A percentile compares a stretch with the other conserved stretches of the same genome.
Evolutionary conservation across 1,139 yeast species (phyloP).

Genomic region (Diutina mesorugosa): DNA sequence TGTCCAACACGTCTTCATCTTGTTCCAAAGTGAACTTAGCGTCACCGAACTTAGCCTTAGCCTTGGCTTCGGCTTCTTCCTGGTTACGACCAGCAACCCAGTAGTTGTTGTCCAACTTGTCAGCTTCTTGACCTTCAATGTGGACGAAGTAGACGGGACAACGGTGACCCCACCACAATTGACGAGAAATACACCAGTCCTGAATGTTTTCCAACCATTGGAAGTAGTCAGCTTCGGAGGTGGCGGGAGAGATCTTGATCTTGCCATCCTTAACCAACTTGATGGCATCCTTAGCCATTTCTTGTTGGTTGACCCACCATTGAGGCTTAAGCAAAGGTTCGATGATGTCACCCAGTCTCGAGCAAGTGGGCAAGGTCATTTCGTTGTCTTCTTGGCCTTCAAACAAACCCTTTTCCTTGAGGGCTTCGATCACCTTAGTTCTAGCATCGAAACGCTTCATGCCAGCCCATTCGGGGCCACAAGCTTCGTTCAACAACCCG

Average conservation of each 20-base stretch:
- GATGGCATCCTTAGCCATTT: slow-evolving; percentile 83
- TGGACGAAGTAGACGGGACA: slow-evolving; percentile 89
- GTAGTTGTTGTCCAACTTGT: slow-evolving; percentile 49
- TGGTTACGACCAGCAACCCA: slow-evolving; percentile 86
- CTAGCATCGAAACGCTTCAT: slow-evolving; percentile 93
- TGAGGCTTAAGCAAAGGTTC: slow-evolving; percentile 97
- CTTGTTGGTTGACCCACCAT: slow-evolving; percentile 96
- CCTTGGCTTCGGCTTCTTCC: slow-evolving; percentile 80
- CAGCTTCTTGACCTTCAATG: slow-evolving; percentile 59
- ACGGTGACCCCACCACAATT: slow-evolving; percentile 99
- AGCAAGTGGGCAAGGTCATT: slow-evolving; percentile 88
- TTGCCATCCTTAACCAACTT: slow-evolving; percentile 76
- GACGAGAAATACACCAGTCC: slow-evolving; percentile 99
- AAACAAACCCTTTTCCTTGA: slow-evolving; percentile 62
- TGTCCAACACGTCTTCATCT: slow-evolving; percentile 96
- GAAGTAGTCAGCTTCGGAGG: slow-evolving; percentile 87
- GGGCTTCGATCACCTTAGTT: slow-evolving; percentile 64
- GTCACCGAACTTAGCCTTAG: slow-evolving; percentile 58
- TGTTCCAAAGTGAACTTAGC: slow-evolving; percentile 68
- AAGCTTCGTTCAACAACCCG: slow-evolving; percentile 79
- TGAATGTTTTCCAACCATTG: slow-evolving; percentile 94
- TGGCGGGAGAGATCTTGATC: slow-evolving; percentile 71
- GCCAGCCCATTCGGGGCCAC: slow-evolving; percentile 84
- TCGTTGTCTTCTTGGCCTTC: slow-evolving; percentile 87
- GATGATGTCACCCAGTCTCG: slow-evolving; percentile 92